Base-by-base conservation (phyloP, 192 early-diverging fungal species). In the Diversispora eburnea region DNA sequence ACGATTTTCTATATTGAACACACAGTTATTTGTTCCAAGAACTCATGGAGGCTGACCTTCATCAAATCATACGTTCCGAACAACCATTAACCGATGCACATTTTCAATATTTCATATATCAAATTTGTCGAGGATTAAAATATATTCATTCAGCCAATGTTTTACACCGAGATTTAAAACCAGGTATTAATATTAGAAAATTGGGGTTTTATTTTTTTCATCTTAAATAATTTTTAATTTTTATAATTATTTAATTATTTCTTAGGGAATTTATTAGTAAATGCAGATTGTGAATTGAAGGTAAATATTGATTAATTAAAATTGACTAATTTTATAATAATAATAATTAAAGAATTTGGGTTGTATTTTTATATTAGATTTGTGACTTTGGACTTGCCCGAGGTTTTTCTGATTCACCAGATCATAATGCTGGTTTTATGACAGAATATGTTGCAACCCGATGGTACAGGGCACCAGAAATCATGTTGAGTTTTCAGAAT, bases 391-490 rank as follows among this genome's bases (percentile, higher is more conserved):
- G 98, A 52, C 84, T 99, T 70, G 98, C 98, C 17, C 91, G 98
- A 77, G 95, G 95, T 17, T 91, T 92, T 76, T 89, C 92, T 5
- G 91, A 92, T 66, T 88, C 88, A 43, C 87, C 87, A 42, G 95
- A 92, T 47, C 85, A 84, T 48, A 91, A 92, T 63, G 88, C 90
- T 68, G 95, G 94, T 3, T 98, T 96, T 77, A 98, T 98, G 94
- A 99, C 98, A 19, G 98, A 99, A 81, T 99, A 99, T 73, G 98
- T 99, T 41, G 98, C 98, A 51, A 99, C 98, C n/a, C 84, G 98
- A 75, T 99, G 96, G 95, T 99, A 98, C 83, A 87, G 98, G 58
- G 95, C 98, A 15, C 98, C 98, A 20, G 98, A 99, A 76, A 94
- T 99, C 74, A 95, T 99, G 92, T 85, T 99, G 52, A 95, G 94